Evolutionary conservation across 2,329 filamentous ascomycete genomes (phyloP).

Genomic region (Cladophialophora chaetospira): DNA sequence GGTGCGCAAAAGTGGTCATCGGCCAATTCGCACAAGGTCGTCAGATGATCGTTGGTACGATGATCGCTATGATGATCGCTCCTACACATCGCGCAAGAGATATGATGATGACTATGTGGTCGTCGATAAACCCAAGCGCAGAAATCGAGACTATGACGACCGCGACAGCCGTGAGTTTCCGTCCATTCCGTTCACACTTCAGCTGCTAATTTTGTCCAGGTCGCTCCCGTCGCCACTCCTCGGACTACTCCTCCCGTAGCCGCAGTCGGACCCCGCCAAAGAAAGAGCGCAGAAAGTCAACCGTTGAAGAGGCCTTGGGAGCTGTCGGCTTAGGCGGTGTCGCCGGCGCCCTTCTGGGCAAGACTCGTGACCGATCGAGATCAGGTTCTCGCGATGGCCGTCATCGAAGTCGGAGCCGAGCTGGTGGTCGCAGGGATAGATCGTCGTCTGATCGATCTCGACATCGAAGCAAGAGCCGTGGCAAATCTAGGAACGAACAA

Average conservation of each 20-base stretch:
- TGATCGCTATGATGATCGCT: conserved; percentile 46
- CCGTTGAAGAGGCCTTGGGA: conserved; percentile 54
- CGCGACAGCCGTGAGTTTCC: conserved; percentile 40
- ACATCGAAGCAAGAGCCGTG: conserved; percentile 49
- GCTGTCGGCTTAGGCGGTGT: conserved; percentile 60
- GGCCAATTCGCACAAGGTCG: conserved; percentile 36
- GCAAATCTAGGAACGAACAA: conserved; percentile 52
- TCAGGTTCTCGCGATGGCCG: conserved; percentile 61
- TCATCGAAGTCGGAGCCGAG: conserved; percentile 51
- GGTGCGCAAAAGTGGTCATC: conserved; percentile 39
- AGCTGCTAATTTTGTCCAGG: conserved; percentile 21
- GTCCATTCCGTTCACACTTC: not conserved
- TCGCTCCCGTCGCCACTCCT: conserved; percentile 33
- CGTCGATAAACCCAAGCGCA: conserved; percentile 16
- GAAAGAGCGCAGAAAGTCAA: conserved; percentile 46
- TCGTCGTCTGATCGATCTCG: conserved; percentile 57
- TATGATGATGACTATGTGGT: conserved; percentile 51
- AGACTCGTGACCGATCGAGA: conserved; percentile 63
- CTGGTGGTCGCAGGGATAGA: conserved; percentile 37
- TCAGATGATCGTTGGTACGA: conserved; percentile 40
- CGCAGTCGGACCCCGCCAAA: conserved; percentile 44
- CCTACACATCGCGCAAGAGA: conserved; percentile 38
- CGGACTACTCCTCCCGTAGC: conserved; percentile 42
- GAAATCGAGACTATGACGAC: conserved; percentile 30
- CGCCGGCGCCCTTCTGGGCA: conserved; percentile 54